Evolutionary conservation across 371 early-diverging fungal species (phyloP).

Genomic region (Rhizopus sp.): DNA sequence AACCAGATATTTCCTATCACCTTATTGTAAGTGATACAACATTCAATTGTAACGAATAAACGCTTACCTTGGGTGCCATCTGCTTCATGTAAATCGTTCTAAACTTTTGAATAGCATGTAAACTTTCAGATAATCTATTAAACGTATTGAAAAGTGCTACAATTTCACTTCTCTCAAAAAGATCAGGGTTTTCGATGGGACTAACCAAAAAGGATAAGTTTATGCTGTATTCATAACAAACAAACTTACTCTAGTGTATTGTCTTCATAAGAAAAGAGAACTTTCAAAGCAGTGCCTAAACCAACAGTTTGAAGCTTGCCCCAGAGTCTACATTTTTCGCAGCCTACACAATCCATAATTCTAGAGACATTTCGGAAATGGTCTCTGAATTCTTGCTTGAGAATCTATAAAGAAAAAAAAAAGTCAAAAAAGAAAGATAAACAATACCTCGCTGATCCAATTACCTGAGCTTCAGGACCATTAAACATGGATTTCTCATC

Average conservation of each 20-base stretch:
- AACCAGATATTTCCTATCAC: neutral
- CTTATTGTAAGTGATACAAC: neutral
- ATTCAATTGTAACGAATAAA: neutral
- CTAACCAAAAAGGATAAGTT: conserved; percentile 26
- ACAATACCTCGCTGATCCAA: neutral
- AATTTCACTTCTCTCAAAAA: conserved; percentile 83
- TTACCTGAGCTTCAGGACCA: conserved; percentile 45
- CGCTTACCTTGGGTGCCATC: conserved; percentile 18
- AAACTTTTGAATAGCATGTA: conserved; percentile 71
- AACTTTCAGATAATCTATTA: conserved; percentile 81
- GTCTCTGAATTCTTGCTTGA: conserved; percentile 84
- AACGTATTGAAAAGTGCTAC: conserved; percentile 93
- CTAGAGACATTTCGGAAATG: conserved; percentile 94
- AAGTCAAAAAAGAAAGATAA: neutral
- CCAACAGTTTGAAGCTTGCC: conserved; percentile 89
- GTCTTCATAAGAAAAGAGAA: conserved; percentile 89
- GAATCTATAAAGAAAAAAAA: conserved; percentile 19
- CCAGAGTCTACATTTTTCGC: conserved; percentile 98
- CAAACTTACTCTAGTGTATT: conserved; percentile 55
- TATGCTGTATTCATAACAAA: neutral
- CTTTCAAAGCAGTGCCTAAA: conserved; percentile 92
- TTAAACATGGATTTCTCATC: conserved; percentile 86
- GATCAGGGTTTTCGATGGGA: conserved; percentile 48
- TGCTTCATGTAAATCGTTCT: conserved; percentile 68
- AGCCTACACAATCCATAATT: conserved; percentile 98